Percentiles rank a stretch among this genome's conserved stretches.
Evolutionary conservation across 1,139 yeast genomes (phyloP).

Genomic region (Hemisphaericaspora xylanilytica): DNA sequence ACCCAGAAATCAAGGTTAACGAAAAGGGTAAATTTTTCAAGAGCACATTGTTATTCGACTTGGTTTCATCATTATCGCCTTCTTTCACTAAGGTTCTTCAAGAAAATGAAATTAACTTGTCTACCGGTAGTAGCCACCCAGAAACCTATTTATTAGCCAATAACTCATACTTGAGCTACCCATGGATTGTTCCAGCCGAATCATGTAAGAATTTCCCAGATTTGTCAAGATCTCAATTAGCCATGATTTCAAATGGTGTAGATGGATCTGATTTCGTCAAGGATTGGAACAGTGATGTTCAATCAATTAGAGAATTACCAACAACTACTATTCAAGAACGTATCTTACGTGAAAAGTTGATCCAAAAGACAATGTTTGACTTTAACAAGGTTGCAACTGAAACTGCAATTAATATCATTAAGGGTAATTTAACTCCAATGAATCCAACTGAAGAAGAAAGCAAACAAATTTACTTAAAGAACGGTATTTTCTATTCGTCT

Average conservation of each 20-base stretch:
- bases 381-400: constrained; percentile 73
- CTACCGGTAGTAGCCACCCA: constrained; percentile 47
- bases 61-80: constrained; percentile 58
- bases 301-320: constrained; percentile 73
- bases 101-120: constrained; percentile 41
- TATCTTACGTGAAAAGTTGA: constrained; percentile 70
- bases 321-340: constrained; percentile 59
- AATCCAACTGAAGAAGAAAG: constrained; percentile 67
- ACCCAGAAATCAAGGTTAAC: constrained; percentile 53
- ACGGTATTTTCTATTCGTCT: constrained; percentile 83
- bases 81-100: constrained; percentile 40
- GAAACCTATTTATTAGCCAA: constrained; percentile 62
- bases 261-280: constrained; percentile 58
- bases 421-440: constrained; percentile 75
- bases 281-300: constrained; percentile 93
- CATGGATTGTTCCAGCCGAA: constrained; percentile 64
- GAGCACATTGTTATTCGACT: constrained; percentile 49
- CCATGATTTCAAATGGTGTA: constrained; percentile 52
- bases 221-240: constrained; percentile 59
- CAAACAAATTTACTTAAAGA: constrained; percentile 68
- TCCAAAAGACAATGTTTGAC: constrained; percentile 72
- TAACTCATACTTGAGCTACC: constrained; percentile 58
- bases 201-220: constrained; percentile 46
- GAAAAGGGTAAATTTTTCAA: constrained; percentile 36
- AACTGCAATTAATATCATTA: constrained; percentile 75